phyloP scores from a whole-genome alignment of 192 early-diverging fungal genomes.

The Pilaira anomala region DNA sequence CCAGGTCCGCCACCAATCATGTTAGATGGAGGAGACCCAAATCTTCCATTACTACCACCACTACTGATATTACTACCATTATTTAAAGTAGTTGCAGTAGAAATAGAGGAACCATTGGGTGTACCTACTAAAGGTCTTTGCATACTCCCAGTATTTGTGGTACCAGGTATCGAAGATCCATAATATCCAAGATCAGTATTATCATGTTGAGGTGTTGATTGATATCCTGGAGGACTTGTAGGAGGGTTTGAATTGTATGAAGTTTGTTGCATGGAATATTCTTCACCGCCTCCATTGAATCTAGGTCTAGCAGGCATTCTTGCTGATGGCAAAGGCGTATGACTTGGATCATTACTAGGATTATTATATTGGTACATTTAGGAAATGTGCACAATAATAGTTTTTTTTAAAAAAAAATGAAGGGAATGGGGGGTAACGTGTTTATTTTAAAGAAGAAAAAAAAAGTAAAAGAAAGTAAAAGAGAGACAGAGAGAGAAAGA shows the following conservation, averaged over 20 bases:
- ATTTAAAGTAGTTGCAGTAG: background rate
- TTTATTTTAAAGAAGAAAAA: no score
- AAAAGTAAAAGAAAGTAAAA: no score
- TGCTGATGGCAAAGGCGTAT: background rate
- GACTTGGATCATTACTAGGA: background rate
- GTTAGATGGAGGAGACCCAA: slow-evolving; percentile 4
- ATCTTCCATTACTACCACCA: background rate
- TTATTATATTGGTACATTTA: slow-evolving; percentile 8
- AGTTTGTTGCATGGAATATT: slow-evolving; percentile 11
- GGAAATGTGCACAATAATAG: no score
- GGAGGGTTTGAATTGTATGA: background rate
- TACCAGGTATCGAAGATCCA: slow-evolving; percentile 4
- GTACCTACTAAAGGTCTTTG: slow-evolving; percentile 6
- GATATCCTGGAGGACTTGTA: background rate
- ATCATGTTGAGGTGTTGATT: background rate
- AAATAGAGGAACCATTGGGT: slow-evolving; percentile 4
- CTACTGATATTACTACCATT: background rate
- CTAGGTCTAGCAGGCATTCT: slow-evolving; percentile 12
- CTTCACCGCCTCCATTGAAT: slow-evolving; percentile 3
- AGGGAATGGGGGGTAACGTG: no score
- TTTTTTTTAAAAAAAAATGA: no score
- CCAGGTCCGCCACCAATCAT: slow-evolving; percentile 13
- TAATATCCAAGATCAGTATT: slow-evolving; percentile 17
- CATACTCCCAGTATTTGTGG: no score
- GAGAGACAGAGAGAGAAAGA: no score